Evolutionary conservation across 345 rosid genomes (phyloP), one percentile per base, ranked within the genome.

Genomic region (Dipteronia dyeriana): DNA sequence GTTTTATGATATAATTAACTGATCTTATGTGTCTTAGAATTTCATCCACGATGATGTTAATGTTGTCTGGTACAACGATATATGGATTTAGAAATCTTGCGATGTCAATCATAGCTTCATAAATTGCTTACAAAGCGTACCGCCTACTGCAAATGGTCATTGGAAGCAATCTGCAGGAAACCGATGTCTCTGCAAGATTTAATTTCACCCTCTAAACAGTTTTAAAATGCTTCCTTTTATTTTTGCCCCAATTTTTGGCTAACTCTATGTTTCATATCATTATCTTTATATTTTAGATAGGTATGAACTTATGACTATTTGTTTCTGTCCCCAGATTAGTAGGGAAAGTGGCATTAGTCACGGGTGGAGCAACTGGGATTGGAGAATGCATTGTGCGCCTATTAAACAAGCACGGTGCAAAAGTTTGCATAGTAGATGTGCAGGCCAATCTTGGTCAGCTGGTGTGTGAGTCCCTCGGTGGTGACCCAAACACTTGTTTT

Each of bases 331-430:
- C 16, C 74, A 95, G 97, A 82, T 82, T 95, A 43, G 79, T 74
- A 11, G 97, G 94, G 78, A 90, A 91, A 81, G 94, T 93, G 29
- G 96, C 98, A 56, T 73, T 93, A 79, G 82, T 95, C 47, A 93
- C 97, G 0, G 96, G 99, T 68, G 99, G 94, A 86, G 94, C 97
- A 53, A 75, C 84, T 17, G 99, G 99, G 65, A 93, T 95, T 54
- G 99, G 99, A 20, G 98, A 95, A 85, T 89, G 91, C 82, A 95
- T 90, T 25, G 91, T 70, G 45, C 91, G 90, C 17, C 81, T 88
- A 34, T 93, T 95, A 82, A 88, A 88, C 87, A 87, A 80, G 70
- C 97, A 95, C 19, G 97, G 99, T 7, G 94, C 94, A 1, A 90
- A 85, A 81, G 90, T 95, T 68, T 91, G 99, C 75, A 77, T 93